Evolutionary conservation across 225 moss, liverwort and hornwort species (phyloP).

Genomic region (Pleurozium schreberi): DNA sequence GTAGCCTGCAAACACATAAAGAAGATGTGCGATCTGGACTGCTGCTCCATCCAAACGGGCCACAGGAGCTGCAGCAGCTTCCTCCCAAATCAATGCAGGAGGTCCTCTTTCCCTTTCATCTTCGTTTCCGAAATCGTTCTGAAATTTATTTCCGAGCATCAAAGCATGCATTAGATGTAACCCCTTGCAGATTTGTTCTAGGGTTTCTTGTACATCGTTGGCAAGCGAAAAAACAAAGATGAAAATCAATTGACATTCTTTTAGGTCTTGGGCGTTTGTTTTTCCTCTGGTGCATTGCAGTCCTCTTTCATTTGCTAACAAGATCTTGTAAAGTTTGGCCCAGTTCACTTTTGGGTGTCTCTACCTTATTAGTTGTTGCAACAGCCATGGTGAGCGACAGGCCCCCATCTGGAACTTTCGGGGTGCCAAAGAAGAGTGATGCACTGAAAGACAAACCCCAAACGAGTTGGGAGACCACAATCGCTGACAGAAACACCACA

Average conservation of each 20-base stretch:
- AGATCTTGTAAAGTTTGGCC: too few species aligned
- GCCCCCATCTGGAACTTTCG: neutral
- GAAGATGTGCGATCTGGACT: slow-evolving; percentile 27
- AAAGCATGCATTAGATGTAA: neutral
- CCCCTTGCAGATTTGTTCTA: neutral
- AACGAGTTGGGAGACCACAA: slow-evolving; percentile 1
- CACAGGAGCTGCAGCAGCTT: slow-evolving; percentile 36
- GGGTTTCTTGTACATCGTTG: neutral
- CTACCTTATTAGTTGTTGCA: neutral
- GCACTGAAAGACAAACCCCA: slow-evolving; percentile 4
- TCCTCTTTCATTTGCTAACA: neutral
- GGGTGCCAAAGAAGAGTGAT: neutral
- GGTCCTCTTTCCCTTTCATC: neutral
- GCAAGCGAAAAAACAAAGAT: too few species aligned
- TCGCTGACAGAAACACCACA: neutral
- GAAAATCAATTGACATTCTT: neutral
- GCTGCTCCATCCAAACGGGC: slow-evolving; percentile 52
- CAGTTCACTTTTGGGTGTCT: neutral
- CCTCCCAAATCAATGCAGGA: slow-evolving; percentile 29
- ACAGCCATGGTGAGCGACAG: neutral
- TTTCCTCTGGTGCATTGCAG: neutral
- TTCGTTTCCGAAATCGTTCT: neutral
- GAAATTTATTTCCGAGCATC: neutral
- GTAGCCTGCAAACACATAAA: slow-evolving; percentile 50
- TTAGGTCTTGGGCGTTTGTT: neutral